These are phyloP conservation scores for Pleodorina starrii DNA, from an alignment of 139 green algal species.

Conservation along the genomic window DNA sequence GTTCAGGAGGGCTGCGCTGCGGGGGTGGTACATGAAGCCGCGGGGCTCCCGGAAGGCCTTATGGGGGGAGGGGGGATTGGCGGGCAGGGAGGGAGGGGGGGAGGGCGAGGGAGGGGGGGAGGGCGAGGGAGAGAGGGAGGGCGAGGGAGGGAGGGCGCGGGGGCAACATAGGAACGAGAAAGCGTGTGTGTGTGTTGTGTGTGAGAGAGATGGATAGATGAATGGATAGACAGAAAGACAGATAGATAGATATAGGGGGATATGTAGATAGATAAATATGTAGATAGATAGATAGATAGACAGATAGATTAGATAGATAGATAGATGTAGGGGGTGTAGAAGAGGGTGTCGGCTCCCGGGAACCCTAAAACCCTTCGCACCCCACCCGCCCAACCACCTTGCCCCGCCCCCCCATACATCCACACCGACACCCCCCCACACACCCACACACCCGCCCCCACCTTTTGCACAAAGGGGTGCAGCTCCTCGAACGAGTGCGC, in stretches of 20 bases:
- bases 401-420: not conserved
- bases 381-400: too few species aligned
- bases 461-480: constrained; percentile 51
- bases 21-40: constrained; percentile 31
- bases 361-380: too few species aligned
- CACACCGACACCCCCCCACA: not conserved
- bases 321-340: too few species aligned
- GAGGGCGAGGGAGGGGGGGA: not conserved
- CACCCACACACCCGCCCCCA: not conserved
- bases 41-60: constrained; percentile 44
- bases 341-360: too few species aligned
- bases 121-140: not conserved
- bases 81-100: not conserved
- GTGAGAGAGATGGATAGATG: too few species aligned
- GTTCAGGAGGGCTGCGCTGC: not conserved
- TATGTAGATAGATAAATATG: not conserved
- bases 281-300: not conserved
- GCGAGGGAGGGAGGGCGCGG: not conserved
- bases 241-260: not conserved
- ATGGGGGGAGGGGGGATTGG: not conserved
- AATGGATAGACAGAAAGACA: not conserved
- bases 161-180: too few species aligned
- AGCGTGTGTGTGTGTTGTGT: too few species aligned
- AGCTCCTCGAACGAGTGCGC: constrained; percentile 43
- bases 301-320: not conserved